phyloP scores from a whole-genome alignment of 2,329 filamentous ascomycete genomes.

The Sporothrix brasiliensis region DNA sequence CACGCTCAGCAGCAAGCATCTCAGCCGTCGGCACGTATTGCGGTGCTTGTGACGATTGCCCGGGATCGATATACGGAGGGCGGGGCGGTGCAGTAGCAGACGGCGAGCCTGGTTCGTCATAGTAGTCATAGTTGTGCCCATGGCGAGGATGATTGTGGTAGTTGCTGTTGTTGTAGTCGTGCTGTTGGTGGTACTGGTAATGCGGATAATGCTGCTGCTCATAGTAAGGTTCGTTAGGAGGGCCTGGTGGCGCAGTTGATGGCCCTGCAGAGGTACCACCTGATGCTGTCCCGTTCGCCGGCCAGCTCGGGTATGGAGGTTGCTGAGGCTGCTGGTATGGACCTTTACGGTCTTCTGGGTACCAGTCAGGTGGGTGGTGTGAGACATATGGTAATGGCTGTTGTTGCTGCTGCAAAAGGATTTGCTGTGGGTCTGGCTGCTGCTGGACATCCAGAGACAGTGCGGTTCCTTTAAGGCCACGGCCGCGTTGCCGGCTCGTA shows the following conservation, averaged over 20 bases:
- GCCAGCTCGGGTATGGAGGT: conserved; percentile 24
- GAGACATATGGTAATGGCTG: conserved; percentile 36
- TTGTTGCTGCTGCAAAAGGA: conserved; percentile 32
- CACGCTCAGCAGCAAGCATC: conserved; percentile 49
- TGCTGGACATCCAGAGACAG: conserved; percentile 6
- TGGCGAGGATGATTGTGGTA: not conserved
- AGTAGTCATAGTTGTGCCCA: conserved; percentile 18
- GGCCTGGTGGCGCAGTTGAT: not conserved
- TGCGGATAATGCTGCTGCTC: conserved; percentile 7
- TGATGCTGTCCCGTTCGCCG: conserved; percentile 22
- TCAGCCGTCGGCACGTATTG: conserved; percentile 62
- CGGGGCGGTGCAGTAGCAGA: conserved; percentile 31
- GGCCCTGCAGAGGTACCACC: conserved; percentile 12
- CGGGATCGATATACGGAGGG: conserved; percentile 37
- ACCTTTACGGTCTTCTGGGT: conserved; percentile 37
- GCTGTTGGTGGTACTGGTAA: conserved; percentile 22
- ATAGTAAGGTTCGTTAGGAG: conserved; percentile 2
- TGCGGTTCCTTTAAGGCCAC: conserved; percentile 16
- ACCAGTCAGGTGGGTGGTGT: conserved; percentile 28
- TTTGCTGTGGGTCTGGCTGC: conserved; percentile 21
- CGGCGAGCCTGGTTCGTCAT: conserved; percentile 33
- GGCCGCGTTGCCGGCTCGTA: conserved; percentile 60
- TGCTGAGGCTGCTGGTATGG: conserved; percentile 32
- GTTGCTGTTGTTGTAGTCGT: not conserved
- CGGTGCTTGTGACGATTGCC: conserved; percentile 44